A percentile compares a stretch with the other conserved stretches of the same genome.
Evolutionary conservation across 1,284 basidiomycete genomes (phyloP).

Genomic region (Pterulicium gracile): DNA sequence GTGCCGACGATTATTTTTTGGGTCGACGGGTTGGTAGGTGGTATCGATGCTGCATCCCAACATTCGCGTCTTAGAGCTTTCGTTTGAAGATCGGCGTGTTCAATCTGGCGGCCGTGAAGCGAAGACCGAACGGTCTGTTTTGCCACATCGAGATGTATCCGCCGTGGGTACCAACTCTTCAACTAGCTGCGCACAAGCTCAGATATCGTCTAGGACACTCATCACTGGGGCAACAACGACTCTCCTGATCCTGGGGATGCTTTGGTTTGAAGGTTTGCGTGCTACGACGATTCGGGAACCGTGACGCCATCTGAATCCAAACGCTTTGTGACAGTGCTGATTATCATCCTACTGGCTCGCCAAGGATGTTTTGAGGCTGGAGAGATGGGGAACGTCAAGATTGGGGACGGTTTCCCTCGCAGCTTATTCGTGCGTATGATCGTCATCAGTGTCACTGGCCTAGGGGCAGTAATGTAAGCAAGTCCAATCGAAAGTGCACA

Average conservation of each 20-base stretch:
- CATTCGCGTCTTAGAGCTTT: background rate
- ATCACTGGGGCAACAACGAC: background rate
- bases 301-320: no score
- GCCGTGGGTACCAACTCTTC: background rate
- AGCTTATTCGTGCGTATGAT: background rate
- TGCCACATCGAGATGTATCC: background rate
- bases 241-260: background rate
- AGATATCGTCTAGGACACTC: no score
- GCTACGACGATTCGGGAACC: no score
- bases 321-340: background rate
- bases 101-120: background rate
- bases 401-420: background rate
- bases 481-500: background rate
- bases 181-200: no score
- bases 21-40: background rate
- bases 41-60: background rate
- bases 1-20: background rate
- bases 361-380: background rate
- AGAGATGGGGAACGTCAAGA: background rate
- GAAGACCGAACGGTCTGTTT: background rate
- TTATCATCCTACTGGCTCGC: background rate
- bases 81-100: background rate
- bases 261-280: background rate
- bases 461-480: background rate
- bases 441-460: background rate